Conservation (phyloP, 352 stramenopile species). For the Globisporangium paddicum region DNA sequence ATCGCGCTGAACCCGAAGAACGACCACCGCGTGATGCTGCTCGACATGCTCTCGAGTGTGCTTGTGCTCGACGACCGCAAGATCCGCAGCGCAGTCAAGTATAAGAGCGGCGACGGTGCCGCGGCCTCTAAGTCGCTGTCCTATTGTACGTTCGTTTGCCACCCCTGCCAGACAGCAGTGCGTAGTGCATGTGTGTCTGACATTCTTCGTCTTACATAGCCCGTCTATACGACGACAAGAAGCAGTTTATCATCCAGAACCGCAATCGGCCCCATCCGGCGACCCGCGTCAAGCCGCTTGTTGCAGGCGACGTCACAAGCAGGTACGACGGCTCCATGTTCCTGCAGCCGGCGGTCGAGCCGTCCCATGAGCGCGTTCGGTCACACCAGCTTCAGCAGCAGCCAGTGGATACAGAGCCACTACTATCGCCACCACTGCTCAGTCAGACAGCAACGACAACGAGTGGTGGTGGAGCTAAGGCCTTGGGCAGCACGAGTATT, state of each 20-base stretch:
- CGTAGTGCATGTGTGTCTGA: background rate
- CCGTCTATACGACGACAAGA: slow-evolving; percentile 78
- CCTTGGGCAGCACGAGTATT: background rate
- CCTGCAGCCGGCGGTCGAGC: slow-evolving; percentile 34
- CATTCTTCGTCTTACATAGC: slow-evolving; percentile 20
- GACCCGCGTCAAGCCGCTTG: slow-evolving; percentile 28
- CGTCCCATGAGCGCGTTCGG: slow-evolving; percentile 28
- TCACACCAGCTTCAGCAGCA: slow-evolving; percentile 16
- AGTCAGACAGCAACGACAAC: background rate
- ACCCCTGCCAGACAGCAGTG: background rate
- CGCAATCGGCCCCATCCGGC: slow-evolving; percentile 33
- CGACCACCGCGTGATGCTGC: slow-evolving; percentile 60
- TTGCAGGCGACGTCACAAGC: slow-evolving; percentile 30
- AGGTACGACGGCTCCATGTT: slow-evolving; percentile 62
- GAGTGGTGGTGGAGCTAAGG: background rate
- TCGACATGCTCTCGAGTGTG: slow-evolving; percentile 71
- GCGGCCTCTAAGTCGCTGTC: slow-evolving; percentile 53
- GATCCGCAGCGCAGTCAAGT: slow-evolving; percentile 46
- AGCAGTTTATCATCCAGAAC: slow-evolving; percentile 65
- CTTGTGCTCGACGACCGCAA: slow-evolving; percentile 77
- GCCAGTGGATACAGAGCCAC: background rate
- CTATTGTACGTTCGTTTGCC: slow-evolving; percentile 43
- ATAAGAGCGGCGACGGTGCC: slow-evolving; percentile 25
- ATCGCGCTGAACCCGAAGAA: slow-evolving; percentile 43
- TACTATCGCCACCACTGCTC: background rate